These are phyloP conservation scores for Psophocarpus tetragonolobus DNA, from an alignment of 306 rosid species.

Conservation along the genomic window DNA sequence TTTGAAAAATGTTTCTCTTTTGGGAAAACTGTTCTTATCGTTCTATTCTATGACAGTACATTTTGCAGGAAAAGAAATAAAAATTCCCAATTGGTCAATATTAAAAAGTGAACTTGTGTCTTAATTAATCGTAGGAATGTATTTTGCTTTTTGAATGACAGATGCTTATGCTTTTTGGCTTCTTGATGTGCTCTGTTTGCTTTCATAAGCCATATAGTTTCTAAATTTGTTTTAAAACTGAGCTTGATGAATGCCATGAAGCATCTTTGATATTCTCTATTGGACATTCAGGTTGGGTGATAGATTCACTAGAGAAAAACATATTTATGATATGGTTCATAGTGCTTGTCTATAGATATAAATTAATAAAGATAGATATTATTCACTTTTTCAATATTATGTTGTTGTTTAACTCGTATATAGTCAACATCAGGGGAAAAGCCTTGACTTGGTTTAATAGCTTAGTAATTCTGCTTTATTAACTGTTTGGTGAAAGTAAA, in stretches of 20 bases:
- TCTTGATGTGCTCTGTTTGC: background rate
- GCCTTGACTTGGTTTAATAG: background rate
- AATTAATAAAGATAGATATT: too few species aligned
- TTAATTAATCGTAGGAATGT: background rate
- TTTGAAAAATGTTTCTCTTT: background rate
- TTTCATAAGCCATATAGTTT: background rate
- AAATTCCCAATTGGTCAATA: background rate
- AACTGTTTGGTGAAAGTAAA: conserved; percentile 4
- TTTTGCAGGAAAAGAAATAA: background rate
- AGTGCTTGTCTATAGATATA: background rate
- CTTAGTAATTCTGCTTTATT: background rate
- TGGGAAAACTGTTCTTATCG: background rate
- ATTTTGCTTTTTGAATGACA: background rate
- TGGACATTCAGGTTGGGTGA: background rate
- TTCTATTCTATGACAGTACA: background rate
- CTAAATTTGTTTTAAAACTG: background rate
- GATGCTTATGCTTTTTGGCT: conserved; percentile 11
- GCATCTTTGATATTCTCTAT: background rate
- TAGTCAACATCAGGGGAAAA: background rate
- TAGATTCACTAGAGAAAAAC: background rate
- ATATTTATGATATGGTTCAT: background rate
- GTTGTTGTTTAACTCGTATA: background rate
- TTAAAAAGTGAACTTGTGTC: background rate
- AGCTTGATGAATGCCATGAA: background rate
- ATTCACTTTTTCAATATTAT: background rate